Evolutionary conservation across 2,329 filamentous ascomycete species (phyloP).

Genomic region (Phialocephala sp.): DNA sequence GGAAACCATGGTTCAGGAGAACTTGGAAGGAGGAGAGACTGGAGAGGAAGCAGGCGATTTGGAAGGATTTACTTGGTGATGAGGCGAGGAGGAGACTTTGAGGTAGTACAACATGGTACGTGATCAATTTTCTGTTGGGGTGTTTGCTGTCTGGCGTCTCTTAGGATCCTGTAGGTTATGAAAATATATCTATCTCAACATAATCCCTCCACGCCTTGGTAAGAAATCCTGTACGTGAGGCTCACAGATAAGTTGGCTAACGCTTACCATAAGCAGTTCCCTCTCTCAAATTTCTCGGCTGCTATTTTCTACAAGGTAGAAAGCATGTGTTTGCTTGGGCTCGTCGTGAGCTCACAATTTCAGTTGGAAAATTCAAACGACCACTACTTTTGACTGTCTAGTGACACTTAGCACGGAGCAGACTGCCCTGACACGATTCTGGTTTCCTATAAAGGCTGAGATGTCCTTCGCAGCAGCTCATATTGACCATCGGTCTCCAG

Average conservation of each 20-base stretch:
- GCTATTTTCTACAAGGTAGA: too few species aligned
- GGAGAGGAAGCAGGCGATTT: constrained; percentile 23
- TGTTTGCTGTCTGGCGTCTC: not conserved
- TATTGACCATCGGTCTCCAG: too few species aligned
- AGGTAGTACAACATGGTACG: not conserved
- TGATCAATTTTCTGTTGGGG: not conserved
- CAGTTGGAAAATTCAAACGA: too few species aligned
- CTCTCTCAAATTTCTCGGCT: not conserved
- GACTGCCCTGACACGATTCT: too few species aligned
- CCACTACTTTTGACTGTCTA: too few species aligned
- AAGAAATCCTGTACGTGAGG: not conserved
- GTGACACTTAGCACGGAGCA: too few species aligned
- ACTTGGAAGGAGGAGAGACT: constrained; percentile 16
- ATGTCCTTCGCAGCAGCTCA: too few species aligned
- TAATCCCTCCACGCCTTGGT: not conserved
- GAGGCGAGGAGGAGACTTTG: constrained; percentile 5
- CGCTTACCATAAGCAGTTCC: not conserved
- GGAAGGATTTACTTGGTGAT: constrained; percentile 19
- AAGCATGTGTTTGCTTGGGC: too few species aligned
- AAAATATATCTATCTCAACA: not conserved
- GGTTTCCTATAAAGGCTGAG: too few species aligned
- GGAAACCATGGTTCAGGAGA: constrained; percentile 18
- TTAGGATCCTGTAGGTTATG: not conserved
- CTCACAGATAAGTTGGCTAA: not conserved
- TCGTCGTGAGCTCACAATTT: too few species aligned